phyloP scores from a whole-genome alignment of 2,329 filamentous ascomycete genomes.

The Penicillium sumatraense region DNA sequence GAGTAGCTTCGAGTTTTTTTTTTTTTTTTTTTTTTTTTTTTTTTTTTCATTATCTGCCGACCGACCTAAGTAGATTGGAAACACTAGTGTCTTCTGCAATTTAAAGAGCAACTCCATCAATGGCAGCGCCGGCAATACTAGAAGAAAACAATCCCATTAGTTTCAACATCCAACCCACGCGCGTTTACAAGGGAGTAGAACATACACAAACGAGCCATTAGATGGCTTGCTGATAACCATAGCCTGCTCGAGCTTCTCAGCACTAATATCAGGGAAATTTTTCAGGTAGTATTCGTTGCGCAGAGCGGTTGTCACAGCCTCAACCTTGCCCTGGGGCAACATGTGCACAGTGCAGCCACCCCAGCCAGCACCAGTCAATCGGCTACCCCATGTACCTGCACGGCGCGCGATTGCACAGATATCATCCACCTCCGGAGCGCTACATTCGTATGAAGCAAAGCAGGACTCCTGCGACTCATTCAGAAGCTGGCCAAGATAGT shows the following conservation, averaged over 20 bases:
- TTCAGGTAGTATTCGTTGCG: constrained; percentile 81
- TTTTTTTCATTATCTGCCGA: neutral
- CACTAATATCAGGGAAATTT: constrained; percentile 67
- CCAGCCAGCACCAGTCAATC: constrained; percentile 93
- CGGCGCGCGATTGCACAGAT: constrained; percentile 78
- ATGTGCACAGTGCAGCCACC: constrained; percentile 95
- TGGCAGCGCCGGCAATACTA: constrained; percentile 44
- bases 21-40: too few relatives aligned
- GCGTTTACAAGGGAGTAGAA: constrained; percentile 4
- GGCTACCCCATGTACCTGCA: constrained; percentile 81
- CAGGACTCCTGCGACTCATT: constrained; percentile 90
- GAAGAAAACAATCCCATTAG: constrained; percentile 18
- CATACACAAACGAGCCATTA: constrained; percentile 50
- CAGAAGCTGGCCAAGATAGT: constrained; percentile 77
- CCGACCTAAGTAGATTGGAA: constrained; percentile 2
- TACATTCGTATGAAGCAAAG: constrained; percentile 86
- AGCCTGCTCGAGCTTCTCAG: constrained; percentile 75
- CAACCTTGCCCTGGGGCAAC: constrained; percentile 80
- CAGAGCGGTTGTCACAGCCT: constrained; percentile 76
- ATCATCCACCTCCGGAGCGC: constrained; percentile 87
- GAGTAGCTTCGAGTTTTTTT: neutral
- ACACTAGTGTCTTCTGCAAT: neutral
- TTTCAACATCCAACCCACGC: neutral
- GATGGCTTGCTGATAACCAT: constrained; percentile 85
- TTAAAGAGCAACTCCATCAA: constrained; percentile 37